Evolutionary conservation across 176 grass and related monocot species (phyloP), one percentile per base, ranked within the genome.

Genomic region (Triticum dicoccoides): DNA sequence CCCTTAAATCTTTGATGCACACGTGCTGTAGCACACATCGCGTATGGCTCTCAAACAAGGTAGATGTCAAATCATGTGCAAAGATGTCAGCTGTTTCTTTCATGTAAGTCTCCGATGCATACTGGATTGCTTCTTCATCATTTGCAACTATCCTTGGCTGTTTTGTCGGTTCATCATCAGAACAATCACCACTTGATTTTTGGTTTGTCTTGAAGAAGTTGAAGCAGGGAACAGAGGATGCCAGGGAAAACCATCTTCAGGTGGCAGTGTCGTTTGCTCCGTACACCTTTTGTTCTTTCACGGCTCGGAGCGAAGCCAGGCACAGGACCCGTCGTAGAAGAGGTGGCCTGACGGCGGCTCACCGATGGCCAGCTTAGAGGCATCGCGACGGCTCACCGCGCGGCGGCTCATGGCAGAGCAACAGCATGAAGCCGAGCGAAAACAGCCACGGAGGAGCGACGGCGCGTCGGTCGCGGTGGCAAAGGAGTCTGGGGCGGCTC

Each of bases 31-130:
- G 93, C 93, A 84, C 96, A 98, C 93, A 98, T 92, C 70, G 91
- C 24, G 30, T 91, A 98, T 59, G 96, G 96, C 34, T 98, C 93
- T 88, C 96, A 95, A 23, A 90, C 89, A 45, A 98, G 93, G 84
- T 94, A 98, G 51, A 98, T 95, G 89, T 98, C 96, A 82, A 90
- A 93, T 35, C 96, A 89, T 87, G 88, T 95, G 89, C 96, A 98
- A 64, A 98, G 88, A 76, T 98, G 95, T 34, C 89, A 89, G 37
- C 81, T 92, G 59, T 44, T 88, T 47, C 69, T 21, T 84, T 91
- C 93, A 67, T 64, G 83, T 25, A 89, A 80, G 51, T 89, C 59
- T 67, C 21, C 10, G n/a, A 25, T 45, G 41, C 18, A 61, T 86
- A 65, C 33, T 87, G 84, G 61, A 58, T 90, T 62, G 69, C 56